Evolutionary conservation across 2,329 filamentous ascomycete species (phyloP), one percentile per base, ranked within the genome.

Genomic region (Purpureocillium lavendulum): DNA sequence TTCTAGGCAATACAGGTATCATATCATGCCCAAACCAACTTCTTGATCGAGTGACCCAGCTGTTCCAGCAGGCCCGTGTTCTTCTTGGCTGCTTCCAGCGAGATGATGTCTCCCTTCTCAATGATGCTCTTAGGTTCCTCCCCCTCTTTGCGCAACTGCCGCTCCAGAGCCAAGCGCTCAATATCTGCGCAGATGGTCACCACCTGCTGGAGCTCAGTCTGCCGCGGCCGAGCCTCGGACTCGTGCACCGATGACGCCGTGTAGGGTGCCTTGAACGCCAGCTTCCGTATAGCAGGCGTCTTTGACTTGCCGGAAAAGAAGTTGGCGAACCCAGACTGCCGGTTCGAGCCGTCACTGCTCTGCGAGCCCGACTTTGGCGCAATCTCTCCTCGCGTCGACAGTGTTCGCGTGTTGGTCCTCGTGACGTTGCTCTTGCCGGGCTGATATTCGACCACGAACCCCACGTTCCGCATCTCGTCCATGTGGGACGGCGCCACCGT

Each of bases 31-130:
- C 92, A 97, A 11, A 98, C 88, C 57, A 97, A 64, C 69, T 87
- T 94, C 75, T 95, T 96, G 52, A 97, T 72, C 43, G 83, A 84
- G 67, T 97, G 88, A 2, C 88, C 87, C 54, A 94, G 64, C 58
- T 90, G 82, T 62, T 96, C 90, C 38, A 97, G 60, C 51, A 94
- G 71, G 0, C 88, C 86, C 0, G 90, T 96, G 44, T 82, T 88
- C 67, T 77, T 84, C 71, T 78, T 90, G 41, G 92, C 92, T 55
- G 96, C 88, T 2, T 78, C 79, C 39, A 94, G 59, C 17, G 81
- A 86, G 38, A 98, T 87, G 38, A 98, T 86, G 51, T 90, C 84
- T 0, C 67, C 71, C 45, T 65, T 69, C 48, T 76, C 70, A 15
- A 82, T 53, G 4, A 80, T 61, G 15, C 57, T 60, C 49, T 68